Conservation (phyloP, 1,139 yeast genomes). For the Geotrichum candidum region DNA sequence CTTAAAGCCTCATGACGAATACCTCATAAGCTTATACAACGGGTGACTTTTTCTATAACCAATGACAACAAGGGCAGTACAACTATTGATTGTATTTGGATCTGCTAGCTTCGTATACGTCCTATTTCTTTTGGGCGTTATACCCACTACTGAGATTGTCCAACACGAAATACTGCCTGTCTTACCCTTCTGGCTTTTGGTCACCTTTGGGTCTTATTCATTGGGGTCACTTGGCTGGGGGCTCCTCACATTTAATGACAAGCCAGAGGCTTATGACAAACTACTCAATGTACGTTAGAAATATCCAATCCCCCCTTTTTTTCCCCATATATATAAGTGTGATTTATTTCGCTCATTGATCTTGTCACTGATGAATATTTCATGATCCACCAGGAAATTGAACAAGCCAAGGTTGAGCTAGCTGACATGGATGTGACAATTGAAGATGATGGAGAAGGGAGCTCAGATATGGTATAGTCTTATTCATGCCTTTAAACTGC, state of each 20-base stretch:
- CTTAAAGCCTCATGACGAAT: neutral
- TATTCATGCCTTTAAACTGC: neutral
- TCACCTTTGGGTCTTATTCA: slow-evolving; percentile 68
- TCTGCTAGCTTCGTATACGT: slow-evolving; percentile 43
- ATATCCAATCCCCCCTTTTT: neutral
- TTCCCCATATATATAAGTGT: neutral
- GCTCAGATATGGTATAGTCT: neutral
- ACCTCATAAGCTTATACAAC: neutral
- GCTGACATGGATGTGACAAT: slow-evolving; percentile 52
- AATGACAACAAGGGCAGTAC: slow-evolving; percentile 63
- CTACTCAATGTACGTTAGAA: slow-evolving; percentile 40
- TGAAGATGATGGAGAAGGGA: slow-evolving; percentile 33
- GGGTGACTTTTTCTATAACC: neutral
- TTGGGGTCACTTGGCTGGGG: slow-evolving; percentile 68
- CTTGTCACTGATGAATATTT: neutral
- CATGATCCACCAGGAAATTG: slow-evolving; percentile 42
- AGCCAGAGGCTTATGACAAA: slow-evolving; percentile 62
- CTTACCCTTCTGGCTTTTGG: slow-evolving; percentile 68
- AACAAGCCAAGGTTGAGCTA: slow-evolving; percentile 59
- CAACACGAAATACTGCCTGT: slow-evolving; percentile 56
- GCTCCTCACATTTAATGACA: slow-evolving; percentile 65
- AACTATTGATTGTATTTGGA: slow-evolving; percentile 48
- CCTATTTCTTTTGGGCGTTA: slow-evolving; percentile 46
- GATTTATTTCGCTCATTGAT: neutral
- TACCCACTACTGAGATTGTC: slow-evolving; percentile 51